Evolutionary conservation across 2,329 filamentous ascomycete species (phyloP).

Genomic region (Trichoderma breve): DNA sequence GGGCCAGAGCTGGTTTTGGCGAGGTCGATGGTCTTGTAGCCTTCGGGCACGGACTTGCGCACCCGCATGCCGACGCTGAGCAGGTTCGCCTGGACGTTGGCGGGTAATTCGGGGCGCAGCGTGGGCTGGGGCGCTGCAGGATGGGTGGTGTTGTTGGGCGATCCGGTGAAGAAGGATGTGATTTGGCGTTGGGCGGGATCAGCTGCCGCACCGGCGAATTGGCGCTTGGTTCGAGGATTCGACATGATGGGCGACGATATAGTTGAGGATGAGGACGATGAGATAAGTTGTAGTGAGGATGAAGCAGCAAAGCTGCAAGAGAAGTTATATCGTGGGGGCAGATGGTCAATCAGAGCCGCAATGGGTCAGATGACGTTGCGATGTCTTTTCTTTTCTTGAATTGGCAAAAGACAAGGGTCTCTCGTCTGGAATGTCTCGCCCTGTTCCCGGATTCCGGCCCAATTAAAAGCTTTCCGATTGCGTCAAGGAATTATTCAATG

Average conservation of each 20-base stretch:
- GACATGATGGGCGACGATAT: constrained; percentile 43
- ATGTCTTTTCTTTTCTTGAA: neutral
- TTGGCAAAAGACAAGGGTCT: neutral
- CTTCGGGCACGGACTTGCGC: constrained; percentile 88
- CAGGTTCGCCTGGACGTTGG: constrained; percentile 74
- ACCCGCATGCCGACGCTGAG: constrained; percentile 91
- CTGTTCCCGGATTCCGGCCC: neutral
- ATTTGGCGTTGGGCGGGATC: constrained; percentile 61
- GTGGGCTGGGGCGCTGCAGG: constrained; percentile 25
- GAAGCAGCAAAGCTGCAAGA: neutral
- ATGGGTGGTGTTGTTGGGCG: constrained; percentile 42
- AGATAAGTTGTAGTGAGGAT: neutral
- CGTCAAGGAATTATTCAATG: neutral
- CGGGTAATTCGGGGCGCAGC: constrained; percentile 54
- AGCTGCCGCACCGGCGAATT: constrained; percentile 58
- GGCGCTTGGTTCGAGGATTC: constrained; percentile 56
- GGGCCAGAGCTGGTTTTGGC: constrained; percentile 28
- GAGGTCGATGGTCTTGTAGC: constrained; percentile 72
- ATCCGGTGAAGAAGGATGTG: constrained; percentile 58
- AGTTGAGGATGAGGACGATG: neutral
- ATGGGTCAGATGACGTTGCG: constrained; percentile 3
- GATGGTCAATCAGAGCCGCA: neutral
- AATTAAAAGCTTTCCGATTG: neutral
- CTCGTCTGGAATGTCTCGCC: neutral
- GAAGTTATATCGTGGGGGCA: neutral